Evolutionary conservation across 257 asterid genomes (phyloP), one percentile per base, ranked within the genome.

Genomic region (Anisodus tanguticus): DNA sequence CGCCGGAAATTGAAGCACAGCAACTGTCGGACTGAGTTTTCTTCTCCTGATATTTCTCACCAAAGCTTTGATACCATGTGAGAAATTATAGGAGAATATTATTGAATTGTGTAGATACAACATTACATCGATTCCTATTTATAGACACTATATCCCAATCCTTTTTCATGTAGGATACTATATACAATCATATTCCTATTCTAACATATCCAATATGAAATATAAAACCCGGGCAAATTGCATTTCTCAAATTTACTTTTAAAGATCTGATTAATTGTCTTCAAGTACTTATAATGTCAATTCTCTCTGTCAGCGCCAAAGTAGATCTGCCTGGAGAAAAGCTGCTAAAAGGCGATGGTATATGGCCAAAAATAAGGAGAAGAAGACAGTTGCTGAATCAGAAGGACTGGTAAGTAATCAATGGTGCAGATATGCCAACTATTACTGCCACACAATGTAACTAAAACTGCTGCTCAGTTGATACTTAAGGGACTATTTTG

Each of bases 301-400:
- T 26, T n/a, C 45, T 57, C 15, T 80, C 47, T 81, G 59, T 43
- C 88, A 95, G 98, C 84, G 35, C 55, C 92, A 91, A 81, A 95
- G 98, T 89, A 94, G 97, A 88, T 92, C 94, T 90, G 94, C 98
- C 69, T 86, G 94, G 83, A 91, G 98, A 78, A 90, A 91, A 85
- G 77, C 79, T 66, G 87, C 80, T 43, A 94, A 93, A 88, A 89
- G 98, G 87, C 87, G 26, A 31, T 93, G 93, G 94, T 78, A 94
- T 88, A 92, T 92, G 98, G 89, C 89, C 63, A 93, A 94, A 88
- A 91, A 93, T 85, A 90, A 87, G 91, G 90, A 88, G 91, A 88
- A 85, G 82, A 91, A 91, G 87, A 82, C 86, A 10, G 86, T 77
- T 70, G 85, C 91, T 47, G 92, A 88, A 86, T 88, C 95, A 47